Base-by-base conservation (phyloP, 169 alveolate genomes). In the Theileria parva region DNA sequence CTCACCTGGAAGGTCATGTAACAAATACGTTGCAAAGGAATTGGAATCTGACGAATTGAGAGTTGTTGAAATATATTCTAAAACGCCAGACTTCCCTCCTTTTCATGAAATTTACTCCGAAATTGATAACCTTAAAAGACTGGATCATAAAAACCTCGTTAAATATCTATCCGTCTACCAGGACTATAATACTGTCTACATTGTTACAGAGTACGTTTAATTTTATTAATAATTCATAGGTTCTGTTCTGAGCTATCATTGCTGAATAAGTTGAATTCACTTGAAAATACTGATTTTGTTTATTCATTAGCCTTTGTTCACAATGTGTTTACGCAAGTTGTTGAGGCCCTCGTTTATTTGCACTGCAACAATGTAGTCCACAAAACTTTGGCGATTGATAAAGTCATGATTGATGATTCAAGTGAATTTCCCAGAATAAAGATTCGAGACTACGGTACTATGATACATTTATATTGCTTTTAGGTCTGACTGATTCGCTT, bases 321-420 rank as follows among this genome's bases (percentile, higher is more conserved):
- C 50, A 48, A 67, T 21, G 85, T 83, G 37, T 59, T 83, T 59
- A 53, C 86, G 6, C 89, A 83, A 67, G 44, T 83, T 19, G 77
- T 83, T 9, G 89, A 83, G 60, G 89, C 89, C 25, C 21, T 83
- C 5, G 71, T 83, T 30, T 83, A 83, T 37, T 53, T 83, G 19
- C 85, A 83, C 71, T 83, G 89, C 78, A 83, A 83, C 81, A 77
- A 83, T 50, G 25, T 83, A n/a, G 73, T 71, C 17, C 89, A 83
- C 55, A 70, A 68, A 60, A 74, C 83, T 21, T 39, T 83, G 48
- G 77, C 69, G 0, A 44, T 72, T 21, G 89, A 83, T 53, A 83
- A 83, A 71, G 63, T 83, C 63, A 83, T 83, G 85, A n/a, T 83
- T 30, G 80, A 50, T 15, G 89, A 83, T n/a, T 13, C 77, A 19